Evolutionary conservation across 805 yeast genomes (phyloP).

Genomic region (Torulaspora franciscae): DNA sequence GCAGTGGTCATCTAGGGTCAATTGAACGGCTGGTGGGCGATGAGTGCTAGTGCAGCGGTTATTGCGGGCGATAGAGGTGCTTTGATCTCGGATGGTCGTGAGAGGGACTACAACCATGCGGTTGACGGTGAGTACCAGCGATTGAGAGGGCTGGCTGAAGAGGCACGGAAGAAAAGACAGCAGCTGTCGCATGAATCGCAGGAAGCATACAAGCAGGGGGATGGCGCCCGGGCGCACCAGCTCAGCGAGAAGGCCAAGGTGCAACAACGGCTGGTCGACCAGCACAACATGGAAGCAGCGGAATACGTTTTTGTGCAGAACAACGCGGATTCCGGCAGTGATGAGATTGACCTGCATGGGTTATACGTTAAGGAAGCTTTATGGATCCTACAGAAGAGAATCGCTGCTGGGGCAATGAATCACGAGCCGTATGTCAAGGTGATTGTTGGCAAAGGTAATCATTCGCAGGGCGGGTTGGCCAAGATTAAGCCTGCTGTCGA

Average conservation of each 20-base stretch:
- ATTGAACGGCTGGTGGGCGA: background rate
- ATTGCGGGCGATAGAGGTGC: slow-evolving; percentile 16
- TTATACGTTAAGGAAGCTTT: slow-evolving; percentile 84
- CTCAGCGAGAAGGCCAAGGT: slow-evolving; percentile 65
- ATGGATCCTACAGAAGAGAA: slow-evolving; percentile 65
- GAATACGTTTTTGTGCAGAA: slow-evolving; percentile 83
- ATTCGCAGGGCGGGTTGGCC: slow-evolving; percentile 75
- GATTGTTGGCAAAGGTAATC: slow-evolving; percentile 91
- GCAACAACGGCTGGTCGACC: slow-evolving; percentile 57
- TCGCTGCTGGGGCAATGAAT: slow-evolving; percentile 54
- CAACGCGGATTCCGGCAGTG: slow-evolving; percentile 75
- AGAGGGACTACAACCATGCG: slow-evolving; percentile 66
- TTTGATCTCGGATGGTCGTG: slow-evolving; percentile 10
- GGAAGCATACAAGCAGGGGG: slow-evolving; percentile 68
- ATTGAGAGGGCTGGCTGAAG: slow-evolving; percentile 63
- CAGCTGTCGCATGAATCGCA: slow-evolving; percentile 65
- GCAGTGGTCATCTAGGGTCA: background rate
- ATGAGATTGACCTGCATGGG: slow-evolving; percentile 93
- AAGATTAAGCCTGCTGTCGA: slow-evolving; percentile 89
- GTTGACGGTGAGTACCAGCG: slow-evolving; percentile 58
- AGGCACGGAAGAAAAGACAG: slow-evolving; percentile 53
- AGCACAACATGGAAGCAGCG: slow-evolving; percentile 75
- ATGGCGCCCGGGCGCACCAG: slow-evolving; percentile 65
- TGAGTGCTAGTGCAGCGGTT: slow-evolving; percentile 11
- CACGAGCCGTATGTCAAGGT: slow-evolving; percentile 64